These are phyloP conservation scores for Pilaira anomala DNA, from an alignment of 192 early-diverging fungal species.

Conservation along the genomic window DNA sequence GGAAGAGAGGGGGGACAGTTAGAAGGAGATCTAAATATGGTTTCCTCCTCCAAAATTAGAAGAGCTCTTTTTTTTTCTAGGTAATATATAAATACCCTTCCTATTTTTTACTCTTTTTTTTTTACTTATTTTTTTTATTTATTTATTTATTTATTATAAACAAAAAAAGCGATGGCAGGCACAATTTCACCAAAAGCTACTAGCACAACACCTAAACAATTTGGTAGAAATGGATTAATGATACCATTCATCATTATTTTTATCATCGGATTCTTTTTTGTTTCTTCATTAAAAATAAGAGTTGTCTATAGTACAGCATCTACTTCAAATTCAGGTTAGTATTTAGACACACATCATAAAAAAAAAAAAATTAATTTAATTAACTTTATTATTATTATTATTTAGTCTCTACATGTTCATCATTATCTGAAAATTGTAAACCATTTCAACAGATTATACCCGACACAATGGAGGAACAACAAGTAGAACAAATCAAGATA, in stretches of 20 bases:
- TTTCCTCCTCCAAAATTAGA: too few species aligned
- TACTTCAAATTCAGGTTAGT: neutral
- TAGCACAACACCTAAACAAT: too few species aligned
- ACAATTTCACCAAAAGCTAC: too few species aligned
- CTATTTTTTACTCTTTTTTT: too few species aligned
- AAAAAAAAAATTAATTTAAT: neutral
- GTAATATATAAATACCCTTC: too few species aligned
- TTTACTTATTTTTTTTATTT: too few species aligned
- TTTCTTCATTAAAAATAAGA: constrained; percentile 4
- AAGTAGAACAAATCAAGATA: neutral
- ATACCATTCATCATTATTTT: neutral
- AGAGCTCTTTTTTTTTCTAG: too few species aligned
- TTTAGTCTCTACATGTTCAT: neutral
- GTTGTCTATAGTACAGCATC: neutral
- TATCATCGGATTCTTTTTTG: constrained; percentile 6
- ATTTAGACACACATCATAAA: neutral
- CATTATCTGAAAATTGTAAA: neutral
- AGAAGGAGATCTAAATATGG: too few species aligned
- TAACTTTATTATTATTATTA: neutral
- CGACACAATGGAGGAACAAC: constrained; percentile 2
- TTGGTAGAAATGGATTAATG: neutral
- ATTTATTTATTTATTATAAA: too few species aligned
- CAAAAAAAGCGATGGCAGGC: too few species aligned
- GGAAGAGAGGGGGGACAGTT: too few species aligned
- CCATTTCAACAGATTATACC: neutral